Evolutionary conservation across 768 basidiomycete species (phyloP).

Genomic region (Suillus hirtellus): DNA sequence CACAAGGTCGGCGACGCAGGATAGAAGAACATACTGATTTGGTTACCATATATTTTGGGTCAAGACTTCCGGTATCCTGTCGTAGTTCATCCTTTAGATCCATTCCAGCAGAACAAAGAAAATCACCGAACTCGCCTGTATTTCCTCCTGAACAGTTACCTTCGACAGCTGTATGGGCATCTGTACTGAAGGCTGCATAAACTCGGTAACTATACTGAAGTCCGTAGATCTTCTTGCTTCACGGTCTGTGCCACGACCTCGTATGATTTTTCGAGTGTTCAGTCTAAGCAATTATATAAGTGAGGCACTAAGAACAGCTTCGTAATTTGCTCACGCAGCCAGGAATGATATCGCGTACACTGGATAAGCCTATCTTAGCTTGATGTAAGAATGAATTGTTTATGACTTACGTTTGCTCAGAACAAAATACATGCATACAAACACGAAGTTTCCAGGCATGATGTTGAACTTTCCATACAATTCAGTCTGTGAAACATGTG

Average conservation of each 20-base stretch:
- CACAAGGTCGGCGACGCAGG: too few relatives aligned
- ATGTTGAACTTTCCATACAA: conserved; percentile 48
- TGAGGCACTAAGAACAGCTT: neutral
- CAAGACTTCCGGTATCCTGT: neutral
- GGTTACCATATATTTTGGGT: neutral
- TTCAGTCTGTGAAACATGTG: neutral
- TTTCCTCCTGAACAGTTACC: neutral
- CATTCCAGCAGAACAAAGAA: neutral
- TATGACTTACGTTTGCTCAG: conserved; percentile 58
- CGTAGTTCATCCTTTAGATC: neutral
- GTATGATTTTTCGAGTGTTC: conserved; percentile 57
- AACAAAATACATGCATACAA: conserved; percentile 61
- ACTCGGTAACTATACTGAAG: conserved; percentile 28
- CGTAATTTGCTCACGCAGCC: conserved; percentile 50
- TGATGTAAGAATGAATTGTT: neutral
- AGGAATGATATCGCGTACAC: conserved; percentile 69
- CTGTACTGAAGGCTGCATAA: neutral
- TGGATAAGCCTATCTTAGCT: conserved; percentile 23
- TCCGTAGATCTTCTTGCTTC: conserved; percentile 26
- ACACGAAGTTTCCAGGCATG: conserved; percentile 56
- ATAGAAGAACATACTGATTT: neutral
- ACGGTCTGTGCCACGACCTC: conserved; percentile 57
- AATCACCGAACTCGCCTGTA: neutral
- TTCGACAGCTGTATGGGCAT: conserved; percentile 12
- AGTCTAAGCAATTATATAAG: conserved; percentile 40